Evolutionary conservation across 768 basidiomycete genomes (phyloP).

Genomic region (Xerocomus brunneocitrinus): DNA sequence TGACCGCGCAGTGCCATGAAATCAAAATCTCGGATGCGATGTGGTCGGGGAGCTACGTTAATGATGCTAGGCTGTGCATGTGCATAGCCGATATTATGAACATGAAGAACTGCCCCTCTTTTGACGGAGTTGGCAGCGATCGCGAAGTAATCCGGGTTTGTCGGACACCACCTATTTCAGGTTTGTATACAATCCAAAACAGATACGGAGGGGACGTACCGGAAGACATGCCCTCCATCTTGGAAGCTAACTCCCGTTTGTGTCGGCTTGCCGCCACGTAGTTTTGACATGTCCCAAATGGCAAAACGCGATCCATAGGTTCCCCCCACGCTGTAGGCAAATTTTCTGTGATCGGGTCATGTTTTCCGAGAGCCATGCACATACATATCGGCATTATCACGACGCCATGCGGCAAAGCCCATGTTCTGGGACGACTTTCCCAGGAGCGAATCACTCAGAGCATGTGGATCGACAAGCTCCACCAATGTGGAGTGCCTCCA

Average conservation of each 20-base stretch:
- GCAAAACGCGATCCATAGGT: slow-evolving; percentile 68
- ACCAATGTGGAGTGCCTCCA: slow-evolving; percentile 62
- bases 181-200: neutral
- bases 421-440: slow-evolving; percentile 44
- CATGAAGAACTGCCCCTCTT: slow-evolving; percentile 63
- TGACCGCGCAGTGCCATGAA: slow-evolving; percentile 60
- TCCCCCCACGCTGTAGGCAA: slow-evolving; percentile 57
- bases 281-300: slow-evolving; percentile 70
- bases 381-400: slow-evolving; percentile 68
- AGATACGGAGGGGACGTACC: slow-evolving; percentile 36
- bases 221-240: slow-evolving; percentile 64
- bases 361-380: slow-evolving; percentile 22
- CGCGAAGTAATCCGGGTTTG: slow-evolving; percentile 73
- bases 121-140: slow-evolving; percentile 57
- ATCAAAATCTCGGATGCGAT: slow-evolving; percentile 70
- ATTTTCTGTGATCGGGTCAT: neutral
- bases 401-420: slow-evolving; percentile 66
- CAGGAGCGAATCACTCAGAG: slow-evolving; percentile 49
- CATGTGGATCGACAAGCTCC: slow-evolving; percentile 69
- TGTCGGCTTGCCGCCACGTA: slow-evolving; percentile 70
- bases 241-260: slow-evolving; percentile 58
- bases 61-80: slow-evolving; percentile 62
- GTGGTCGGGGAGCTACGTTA: slow-evolving; percentile 54
- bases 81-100: slow-evolving; percentile 63
- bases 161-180: slow-evolving; percentile 64